Conservation (phyloP, 345 rosid species). For the Capsella bursapastoris region DNA sequence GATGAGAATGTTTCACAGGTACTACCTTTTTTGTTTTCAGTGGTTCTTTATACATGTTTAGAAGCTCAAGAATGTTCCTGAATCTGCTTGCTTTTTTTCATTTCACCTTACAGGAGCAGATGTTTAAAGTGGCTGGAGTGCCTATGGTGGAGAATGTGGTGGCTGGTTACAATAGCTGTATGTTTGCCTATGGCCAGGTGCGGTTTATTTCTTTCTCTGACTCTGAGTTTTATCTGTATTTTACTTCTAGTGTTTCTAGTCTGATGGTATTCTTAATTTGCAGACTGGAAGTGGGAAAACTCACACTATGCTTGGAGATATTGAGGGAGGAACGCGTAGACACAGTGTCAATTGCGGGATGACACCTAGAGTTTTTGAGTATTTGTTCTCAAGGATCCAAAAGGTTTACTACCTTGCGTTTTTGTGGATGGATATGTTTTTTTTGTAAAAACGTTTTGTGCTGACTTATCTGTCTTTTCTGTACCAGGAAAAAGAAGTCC, state of each 20-base stretch:
- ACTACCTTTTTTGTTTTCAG: not conserved
- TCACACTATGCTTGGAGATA: slow-evolving; percentile 99
- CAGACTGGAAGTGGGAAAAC: slow-evolving; percentile 99
- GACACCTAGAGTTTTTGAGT: slow-evolving; percentile 96
- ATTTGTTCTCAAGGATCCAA: slow-evolving; percentile 85
- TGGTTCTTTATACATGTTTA: not conserved
- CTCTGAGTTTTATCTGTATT: not conserved
- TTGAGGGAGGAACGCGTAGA: slow-evolving; percentile 92
- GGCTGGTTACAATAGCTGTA: slow-evolving; percentile 97
- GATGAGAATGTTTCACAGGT: slow-evolving; percentile 93
- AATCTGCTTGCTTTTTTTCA: slow-evolving; percentile 12
- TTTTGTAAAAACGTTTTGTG: not conserved
- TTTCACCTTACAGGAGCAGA: slow-evolving; percentile 61
- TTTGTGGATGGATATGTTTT: not conserved
- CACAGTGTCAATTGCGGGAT: slow-evolving; percentile 96
- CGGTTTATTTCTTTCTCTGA: slow-evolving; percentile 35
- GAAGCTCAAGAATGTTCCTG: not conserved
- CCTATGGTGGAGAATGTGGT: slow-evolving; percentile 98
- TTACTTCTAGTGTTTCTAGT: not conserved
- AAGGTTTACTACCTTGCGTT: slow-evolving; percentile 53
- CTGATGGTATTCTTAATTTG: slow-evolving; percentile 33
- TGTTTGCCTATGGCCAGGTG: slow-evolving; percentile 99
- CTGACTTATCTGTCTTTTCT: slow-evolving; percentile 29
- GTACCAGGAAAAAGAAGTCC: slow-evolving; percentile 81
- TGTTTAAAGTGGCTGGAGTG: slow-evolving; percentile 92